Conservation (phyloP, 345 rosid species). For the Excoecaria agallocha region DNA sequence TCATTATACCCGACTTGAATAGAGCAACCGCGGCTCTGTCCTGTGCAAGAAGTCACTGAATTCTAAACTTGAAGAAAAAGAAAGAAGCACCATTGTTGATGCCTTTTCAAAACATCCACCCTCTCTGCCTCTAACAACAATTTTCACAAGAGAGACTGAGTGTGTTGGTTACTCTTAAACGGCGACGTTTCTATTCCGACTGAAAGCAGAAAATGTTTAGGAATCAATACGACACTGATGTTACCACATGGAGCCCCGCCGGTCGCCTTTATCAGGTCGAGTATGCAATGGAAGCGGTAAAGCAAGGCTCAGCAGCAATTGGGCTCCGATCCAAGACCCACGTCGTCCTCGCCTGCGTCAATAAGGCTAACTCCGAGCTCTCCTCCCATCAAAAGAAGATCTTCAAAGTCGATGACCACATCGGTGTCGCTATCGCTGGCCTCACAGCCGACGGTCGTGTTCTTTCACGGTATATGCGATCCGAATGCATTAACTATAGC, state of each 20-base stretch:
- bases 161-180: neutral
- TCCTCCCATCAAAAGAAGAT: conserved; percentile 98
- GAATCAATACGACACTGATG: conserved; percentile 98
- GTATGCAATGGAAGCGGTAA: conserved; percentile 99
- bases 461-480: conserved; percentile 90
- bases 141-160: neutral
- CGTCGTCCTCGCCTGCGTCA: conserved; percentile 85
- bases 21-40: neutral
- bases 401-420: conserved; percentile 96
- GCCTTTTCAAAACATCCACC: neutral
- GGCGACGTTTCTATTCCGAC: conserved; percentile 10
- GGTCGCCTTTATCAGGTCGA: conserved; percentile 96
- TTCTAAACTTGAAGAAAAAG: conserved; percentile 8
- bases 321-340: conserved; percentile 98
- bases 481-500: conserved; percentile 82
- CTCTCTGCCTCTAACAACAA: neutral
- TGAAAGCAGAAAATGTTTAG: conserved; percentile 55
- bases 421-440: conserved; percentile 95
- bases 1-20: too few species aligned
- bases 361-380: conserved; percentile 89
- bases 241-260: conserved; percentile 98
- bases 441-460: conserved; percentile 99
- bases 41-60: neutral
- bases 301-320: conserved; percentile 98
- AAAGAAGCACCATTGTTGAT: neutral